Percentiles rank a stretch among this genome's conserved stretches.
These are phyloP conservation scores for Russula abietina DNA, from an alignment of 768 basidiomycete species.

Conservation along the genomic window DNA sequence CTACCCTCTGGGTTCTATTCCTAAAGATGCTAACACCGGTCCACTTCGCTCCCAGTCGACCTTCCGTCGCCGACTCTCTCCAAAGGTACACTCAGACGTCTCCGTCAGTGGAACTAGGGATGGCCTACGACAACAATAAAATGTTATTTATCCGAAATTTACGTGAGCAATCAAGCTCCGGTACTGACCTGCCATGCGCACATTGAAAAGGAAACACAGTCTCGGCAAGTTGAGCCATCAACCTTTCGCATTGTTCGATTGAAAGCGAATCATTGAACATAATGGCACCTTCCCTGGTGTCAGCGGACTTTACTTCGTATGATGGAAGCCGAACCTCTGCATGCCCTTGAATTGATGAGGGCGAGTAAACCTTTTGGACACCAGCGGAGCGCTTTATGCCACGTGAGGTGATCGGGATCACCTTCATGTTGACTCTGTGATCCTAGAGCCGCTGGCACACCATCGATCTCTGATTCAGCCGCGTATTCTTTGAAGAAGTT, in stretches of 20 bases:
- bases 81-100: conserved; percentile 22
- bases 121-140: conserved; percentile 34
- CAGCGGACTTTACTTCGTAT: conserved; percentile 2
- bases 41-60: conserved; percentile 18
- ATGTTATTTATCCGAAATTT: neutral
- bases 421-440: neutral
- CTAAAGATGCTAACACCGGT: neutral
- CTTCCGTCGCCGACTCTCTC: neutral
- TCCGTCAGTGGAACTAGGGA: conserved; percentile 47
- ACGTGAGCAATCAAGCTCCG: conserved; percentile 8
- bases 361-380: conserved; percentile 82
- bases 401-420: conserved; percentile 29
- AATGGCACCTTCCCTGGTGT: conserved; percentile 64
- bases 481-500: conserved; percentile 71
- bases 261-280: conserved; percentile 90
- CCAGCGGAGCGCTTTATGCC: conserved; percentile 70
- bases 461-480: conserved; percentile 50
- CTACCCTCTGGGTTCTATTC: neutral
- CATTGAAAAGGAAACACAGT: conserved; percentile 91
- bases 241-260: conserved; percentile 56
- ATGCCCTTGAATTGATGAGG: conserved; percentile 91
- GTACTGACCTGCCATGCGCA: conserved; percentile 79
- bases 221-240: conserved; percentile 60
- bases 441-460: conserved; percentile 24
- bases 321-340: conserved; percentile 56